Evolutionary conservation across 2,329 filamentous ascomycete species (phyloP), one percentile per base, ranked within the genome.

Genomic region (Trichoderma sp.): DNA sequence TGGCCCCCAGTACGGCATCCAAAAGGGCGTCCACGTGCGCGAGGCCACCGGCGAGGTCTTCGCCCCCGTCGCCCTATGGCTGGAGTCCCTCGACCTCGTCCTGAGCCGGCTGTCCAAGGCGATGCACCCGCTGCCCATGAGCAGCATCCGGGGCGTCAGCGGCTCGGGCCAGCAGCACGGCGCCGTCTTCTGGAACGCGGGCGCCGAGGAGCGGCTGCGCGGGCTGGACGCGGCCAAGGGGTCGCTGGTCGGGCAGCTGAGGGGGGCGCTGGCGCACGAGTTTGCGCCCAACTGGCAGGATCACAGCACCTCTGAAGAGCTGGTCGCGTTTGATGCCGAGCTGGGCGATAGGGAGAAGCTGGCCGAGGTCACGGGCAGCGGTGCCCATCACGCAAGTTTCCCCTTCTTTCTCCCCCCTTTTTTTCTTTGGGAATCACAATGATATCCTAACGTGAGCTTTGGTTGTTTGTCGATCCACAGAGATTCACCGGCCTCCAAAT

Each of bases 401-500:
- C 6, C 48, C 12, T 15, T 28, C 7, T 7, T 9, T 3, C 26
- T 28, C 2, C 15, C 12, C 15, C n/a, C 9, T 21, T 6, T 12
- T 14, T 19, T 9, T n/a, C n/a, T n/a, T n/a, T n/a, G n/a, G n/a
- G n/a, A n/a, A 5, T 19, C 19, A 24, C 70, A 10, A 14, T 21
- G 34, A 17, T 7, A 34, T 17, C 9, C 30, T 66, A 3, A 52
- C 26, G 9, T 14, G 34, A 39, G 9, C 12, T 14, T 14, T 30
- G 1, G 10, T 3, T 28, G 3, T 14, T 52, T 39, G 10, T 39
- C 28, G 0, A 14, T 21, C 19, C 7, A 1, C 70, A 93, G 90
- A 90, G 95, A 68, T 99, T 99, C 80, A 98, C 94, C 28, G 95
- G 95, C n/a, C 91, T 92, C 3, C 95, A 99, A 77, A 98, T 99